Percentiles rank a stretch among this genome's conserved stretches.
Conservation (phyloP, 2,329 filamentous ascomycete species). For the Penicillium sp. region DNA sequence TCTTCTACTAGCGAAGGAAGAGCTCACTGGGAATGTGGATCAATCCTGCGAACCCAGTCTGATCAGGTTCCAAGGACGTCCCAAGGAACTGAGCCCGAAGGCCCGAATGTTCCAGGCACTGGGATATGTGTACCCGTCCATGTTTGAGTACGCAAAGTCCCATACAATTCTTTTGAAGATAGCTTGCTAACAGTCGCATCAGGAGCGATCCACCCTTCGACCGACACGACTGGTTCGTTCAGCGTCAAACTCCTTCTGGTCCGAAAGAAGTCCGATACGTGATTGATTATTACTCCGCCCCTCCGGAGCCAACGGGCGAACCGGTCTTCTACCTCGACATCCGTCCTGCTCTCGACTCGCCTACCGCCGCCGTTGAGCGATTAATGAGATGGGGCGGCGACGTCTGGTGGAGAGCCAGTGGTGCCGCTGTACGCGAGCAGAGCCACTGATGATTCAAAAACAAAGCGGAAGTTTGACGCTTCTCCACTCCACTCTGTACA, state of each 20-base stretch:
- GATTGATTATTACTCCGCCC: slow-evolving; percentile 91
- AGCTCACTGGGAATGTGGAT: slow-evolving; percentile 32
- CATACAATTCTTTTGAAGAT: neutral
- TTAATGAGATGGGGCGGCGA: slow-evolving; percentile 85
- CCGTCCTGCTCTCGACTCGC: slow-evolving; percentile 76
- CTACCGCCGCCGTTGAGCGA: slow-evolving; percentile 72
- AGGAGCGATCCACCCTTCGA: slow-evolving; percentile 86
- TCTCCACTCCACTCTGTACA: slow-evolving; percentile 25
- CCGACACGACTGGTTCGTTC: slow-evolving; percentile 93
- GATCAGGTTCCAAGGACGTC: slow-evolving; percentile 80
- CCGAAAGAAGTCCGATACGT: slow-evolving; percentile 81
- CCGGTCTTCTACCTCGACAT: slow-evolving; percentile 96
- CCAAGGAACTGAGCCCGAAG: slow-evolving; percentile 86
- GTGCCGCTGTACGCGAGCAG: slow-evolving; percentile 52
- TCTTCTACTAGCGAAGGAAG: slow-evolving; percentile 50
- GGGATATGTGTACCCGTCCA: slow-evolving; percentile 69
- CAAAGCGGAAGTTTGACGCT: slow-evolving; percentile 6
- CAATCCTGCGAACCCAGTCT: slow-evolving; percentile 59
- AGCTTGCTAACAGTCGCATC: slow-evolving; percentile 8
- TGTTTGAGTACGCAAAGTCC: slow-evolving; percentile 59
- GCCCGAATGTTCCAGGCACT: slow-evolving; percentile 75
- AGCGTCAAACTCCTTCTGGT: slow-evolving; percentile 61
- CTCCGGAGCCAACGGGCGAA: slow-evolving; percentile 74
- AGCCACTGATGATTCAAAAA: slow-evolving; percentile 1
- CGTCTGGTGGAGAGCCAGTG: slow-evolving; percentile 85